These are phyloP conservation scores for Purshia tridentata DNA, from an alignment of 306 rosid genomes.

Conservation along the genomic window DNA sequence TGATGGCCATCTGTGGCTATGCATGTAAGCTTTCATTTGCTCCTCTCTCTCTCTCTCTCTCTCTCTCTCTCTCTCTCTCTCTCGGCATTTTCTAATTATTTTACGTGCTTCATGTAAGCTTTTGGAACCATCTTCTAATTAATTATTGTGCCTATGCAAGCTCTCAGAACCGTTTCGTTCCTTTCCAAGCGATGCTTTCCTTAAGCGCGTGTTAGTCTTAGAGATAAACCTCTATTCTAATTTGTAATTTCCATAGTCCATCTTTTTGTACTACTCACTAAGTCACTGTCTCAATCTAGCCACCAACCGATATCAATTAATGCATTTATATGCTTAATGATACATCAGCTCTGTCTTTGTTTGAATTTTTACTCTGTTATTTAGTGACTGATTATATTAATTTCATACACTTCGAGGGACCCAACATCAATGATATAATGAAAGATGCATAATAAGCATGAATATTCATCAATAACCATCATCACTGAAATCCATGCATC, in stretches of 20 bases:
- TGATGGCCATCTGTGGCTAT: neutral
- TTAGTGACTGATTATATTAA: neutral
- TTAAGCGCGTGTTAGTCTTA: neutral
- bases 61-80: neutral
- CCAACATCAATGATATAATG: neutral
- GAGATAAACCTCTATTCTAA: neutral
- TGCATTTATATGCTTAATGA: neutral
- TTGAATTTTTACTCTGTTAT: neutral
- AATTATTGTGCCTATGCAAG: neutral
- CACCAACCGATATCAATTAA: neutral
- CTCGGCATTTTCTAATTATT: neutral
- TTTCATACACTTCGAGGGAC: no score
- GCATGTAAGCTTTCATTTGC: neutral
- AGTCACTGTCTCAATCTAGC: neutral
- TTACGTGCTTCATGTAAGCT: neutral
- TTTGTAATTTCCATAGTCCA: neutral
- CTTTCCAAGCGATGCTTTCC: neutral
- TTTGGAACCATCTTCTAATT: neutral
- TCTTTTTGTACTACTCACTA: neutral
- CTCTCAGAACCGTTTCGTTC: neutral
- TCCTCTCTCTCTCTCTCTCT: neutral
- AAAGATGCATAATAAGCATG: slow-evolving; percentile 13
- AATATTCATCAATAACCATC: slow-evolving; percentile 28
- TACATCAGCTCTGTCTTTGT: neutral
- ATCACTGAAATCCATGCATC: slow-evolving; percentile 32